phyloP scores from a whole-genome alignment of 495 filamentous ascomycete genomes.

The Hamigera avellanea region DNA sequence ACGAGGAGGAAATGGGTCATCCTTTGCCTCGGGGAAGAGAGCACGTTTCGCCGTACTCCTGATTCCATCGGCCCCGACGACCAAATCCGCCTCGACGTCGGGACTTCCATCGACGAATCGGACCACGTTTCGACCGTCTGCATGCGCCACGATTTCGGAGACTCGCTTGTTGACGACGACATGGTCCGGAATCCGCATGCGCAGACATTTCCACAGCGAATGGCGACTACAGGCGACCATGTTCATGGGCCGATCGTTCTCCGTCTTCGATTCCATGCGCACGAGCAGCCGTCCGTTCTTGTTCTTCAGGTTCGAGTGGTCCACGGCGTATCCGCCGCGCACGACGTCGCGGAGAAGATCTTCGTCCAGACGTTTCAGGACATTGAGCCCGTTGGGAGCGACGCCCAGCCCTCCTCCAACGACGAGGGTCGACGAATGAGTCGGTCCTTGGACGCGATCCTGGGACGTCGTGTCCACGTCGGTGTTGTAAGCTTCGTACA shows the following conservation, averaged over 20 bases:
- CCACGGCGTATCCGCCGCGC: slow-evolving; percentile 22
- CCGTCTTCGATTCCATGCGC: slow-evolving; percentile 15
- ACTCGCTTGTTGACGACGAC: slow-evolving; percentile 21
- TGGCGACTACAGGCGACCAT: slow-evolving; percentile 25
- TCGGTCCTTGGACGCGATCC: slow-evolving; percentile 5
- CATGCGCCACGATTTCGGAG: slow-evolving; percentile 8
- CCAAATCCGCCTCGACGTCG: slow-evolving; percentile 34
- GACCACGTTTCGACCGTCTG: slow-evolving; percentile 11
- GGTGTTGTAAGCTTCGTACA: slow-evolving; percentile 27
- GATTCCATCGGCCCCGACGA: slow-evolving; percentile 52
- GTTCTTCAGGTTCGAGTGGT: slow-evolving; percentile 23
- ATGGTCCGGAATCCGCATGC: slow-evolving; percentile 16
- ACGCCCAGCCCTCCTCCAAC: slow-evolving; percentile 41
- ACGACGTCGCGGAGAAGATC: slow-evolving; percentile 22
- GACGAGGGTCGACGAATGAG: slow-evolving; percentile 20
- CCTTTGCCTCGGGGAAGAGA: slow-evolving; percentile 27
- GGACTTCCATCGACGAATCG: slow-evolving; percentile 20
- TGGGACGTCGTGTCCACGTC: slow-evolving; percentile 9
- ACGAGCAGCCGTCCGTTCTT: slow-evolving; percentile 24
- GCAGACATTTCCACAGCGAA: slow-evolving; percentile 21
- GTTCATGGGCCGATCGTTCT: slow-evolving; percentile 9
- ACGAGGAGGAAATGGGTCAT: slow-evolving; percentile 21
- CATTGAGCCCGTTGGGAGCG: slow-evolving; percentile 37
- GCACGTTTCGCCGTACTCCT: slow-evolving; percentile 35
- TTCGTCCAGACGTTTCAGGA: slow-evolving; percentile 28